A percentile compares a stretch with the other conserved stretches of the same genome.
Evolutionary conservation across 352 stramenopile genomes (phyloP).

Genomic region (Globisporangium alternatum): DNA sequence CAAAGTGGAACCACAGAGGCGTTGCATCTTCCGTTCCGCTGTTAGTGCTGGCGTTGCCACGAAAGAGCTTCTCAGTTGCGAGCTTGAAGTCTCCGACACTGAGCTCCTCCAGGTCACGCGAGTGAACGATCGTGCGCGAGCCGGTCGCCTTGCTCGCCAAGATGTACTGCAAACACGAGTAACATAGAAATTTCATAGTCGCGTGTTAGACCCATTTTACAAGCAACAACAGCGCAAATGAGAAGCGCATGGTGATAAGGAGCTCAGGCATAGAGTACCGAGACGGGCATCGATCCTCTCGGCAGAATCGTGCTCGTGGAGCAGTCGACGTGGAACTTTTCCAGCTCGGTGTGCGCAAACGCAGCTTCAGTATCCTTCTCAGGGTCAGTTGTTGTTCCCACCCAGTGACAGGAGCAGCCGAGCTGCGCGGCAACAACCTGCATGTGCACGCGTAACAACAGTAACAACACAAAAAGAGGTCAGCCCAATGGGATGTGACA

Average conservation of each 20-base stretch:
- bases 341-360: constrained; percentile 49
- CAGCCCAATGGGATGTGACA: not conserved
- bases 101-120: constrained; percentile 54
- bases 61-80: constrained; percentile 24
- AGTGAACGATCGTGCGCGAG: constrained; percentile 71
- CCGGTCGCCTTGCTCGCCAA: constrained; percentile 57
- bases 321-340: constrained; percentile 44
- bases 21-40: not conserved
- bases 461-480: not conserved
- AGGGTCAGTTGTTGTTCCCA: constrained; percentile 60
- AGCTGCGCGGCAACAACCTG: constrained; percentile 66
- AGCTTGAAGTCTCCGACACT: constrained; percentile 34
- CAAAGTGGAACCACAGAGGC: constrained; percentile 60
- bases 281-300: constrained; percentile 56
- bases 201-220: too few species aligned
- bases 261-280: constrained; percentile 22
- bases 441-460: not conserved
- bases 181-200: not conserved
- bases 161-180: constrained; percentile 46
- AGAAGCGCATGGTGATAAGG: not conserved
- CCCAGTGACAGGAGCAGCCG: constrained; percentile 45
- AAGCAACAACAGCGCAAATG: too few species aligned
- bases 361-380: constrained; percentile 45
- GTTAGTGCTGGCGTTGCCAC: constrained; percentile 7
- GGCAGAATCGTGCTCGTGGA: constrained; percentile 33